phyloP scores from a whole-genome alignment of 352 stramenopile genomes.

The Phytophthora pinifolia region DNA sequence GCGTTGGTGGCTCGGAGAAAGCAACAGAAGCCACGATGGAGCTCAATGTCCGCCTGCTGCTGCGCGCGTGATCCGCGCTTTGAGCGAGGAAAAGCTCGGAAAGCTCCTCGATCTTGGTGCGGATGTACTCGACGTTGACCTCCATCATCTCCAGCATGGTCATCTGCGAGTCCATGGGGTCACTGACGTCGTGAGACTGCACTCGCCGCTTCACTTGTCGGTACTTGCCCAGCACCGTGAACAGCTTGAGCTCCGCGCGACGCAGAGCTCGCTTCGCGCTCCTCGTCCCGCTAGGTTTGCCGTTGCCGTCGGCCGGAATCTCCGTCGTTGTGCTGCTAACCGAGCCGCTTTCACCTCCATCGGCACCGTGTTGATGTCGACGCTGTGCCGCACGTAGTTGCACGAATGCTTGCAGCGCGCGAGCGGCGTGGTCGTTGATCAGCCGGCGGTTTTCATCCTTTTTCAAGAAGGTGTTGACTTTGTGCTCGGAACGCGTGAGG shows the following conservation, averaged over 20 bases:
- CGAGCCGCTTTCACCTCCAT: conserved; percentile 7
- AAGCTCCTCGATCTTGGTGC: conserved; percentile 76
- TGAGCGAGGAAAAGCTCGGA: conserved; percentile 36
- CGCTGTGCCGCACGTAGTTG: conserved; percentile 53
- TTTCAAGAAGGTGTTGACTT: conserved; percentile 79
- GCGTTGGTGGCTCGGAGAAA: neutral
- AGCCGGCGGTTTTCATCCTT: conserved; percentile 66
- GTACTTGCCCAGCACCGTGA: conserved; percentile 54
- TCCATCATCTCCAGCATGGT: conserved; percentile 88
- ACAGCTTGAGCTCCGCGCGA: conserved; percentile 65
- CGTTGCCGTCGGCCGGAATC: conserved; percentile 1
- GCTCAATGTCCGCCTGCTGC: conserved; percentile 14
- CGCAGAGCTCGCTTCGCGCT: conserved; percentile 22
- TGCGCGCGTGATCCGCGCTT: conserved; percentile 18
- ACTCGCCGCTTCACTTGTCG: conserved; percentile 58
- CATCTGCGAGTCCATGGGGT: conserved; percentile 83
- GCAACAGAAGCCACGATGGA: conserved; percentile 15
- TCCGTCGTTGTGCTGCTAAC: conserved; percentile 3
- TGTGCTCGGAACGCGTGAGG: conserved; percentile 76
- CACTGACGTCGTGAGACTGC: conserved; percentile 66
- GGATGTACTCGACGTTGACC: conserved; percentile 82
- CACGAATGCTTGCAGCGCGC: conserved; percentile 62
- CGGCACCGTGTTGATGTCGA: conserved; percentile 13
- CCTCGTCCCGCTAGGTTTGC: conserved; percentile 7
- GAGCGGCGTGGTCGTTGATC: conserved; percentile 61